These are phyloP conservation scores for Candolleomyces eurysporus DNA, from an alignment of 768 basidiomycete species.

Conservation along the genomic window DNA sequence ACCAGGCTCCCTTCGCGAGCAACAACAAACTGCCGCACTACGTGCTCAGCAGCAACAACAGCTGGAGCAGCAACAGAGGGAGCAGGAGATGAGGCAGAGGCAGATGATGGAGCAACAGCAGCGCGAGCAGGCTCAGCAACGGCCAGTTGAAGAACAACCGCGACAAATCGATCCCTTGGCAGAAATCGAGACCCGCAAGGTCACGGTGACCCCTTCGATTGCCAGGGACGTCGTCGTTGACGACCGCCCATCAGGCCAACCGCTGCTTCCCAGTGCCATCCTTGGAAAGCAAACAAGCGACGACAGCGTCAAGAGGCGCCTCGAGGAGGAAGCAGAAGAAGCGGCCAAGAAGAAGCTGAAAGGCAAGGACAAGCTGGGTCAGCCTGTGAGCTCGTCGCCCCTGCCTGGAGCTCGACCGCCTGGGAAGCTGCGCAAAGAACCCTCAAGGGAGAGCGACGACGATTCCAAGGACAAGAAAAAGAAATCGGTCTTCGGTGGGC, in stretches of 20 bases:
- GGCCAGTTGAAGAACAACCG: conserved; percentile 12
- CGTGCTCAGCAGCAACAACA: conserved; percentile 25
- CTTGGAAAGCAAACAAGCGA: conserved; percentile 26
- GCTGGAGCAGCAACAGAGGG: conserved; percentile 29
- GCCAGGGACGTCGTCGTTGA: conserved; percentile 50
- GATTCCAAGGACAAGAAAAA: conserved; percentile 56
- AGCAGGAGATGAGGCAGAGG: conserved; percentile 27
- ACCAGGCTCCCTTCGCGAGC: conserved; percentile 29
- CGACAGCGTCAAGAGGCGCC: conserved; percentile 44
- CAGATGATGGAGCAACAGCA: conserved; percentile 32
- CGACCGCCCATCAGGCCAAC: conserved; percentile 23
- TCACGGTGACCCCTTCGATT: conserved; percentile 77
- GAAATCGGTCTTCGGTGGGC: conserved; percentile 67
- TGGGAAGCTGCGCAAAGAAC: conserved; percentile 48
- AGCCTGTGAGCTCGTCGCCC: conserved; percentile 42
- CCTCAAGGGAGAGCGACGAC: conserved; percentile 25
- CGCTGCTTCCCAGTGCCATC: conserved; percentile 29
- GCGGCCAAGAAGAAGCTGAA: conserved; percentile 46
- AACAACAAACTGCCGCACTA: conserved; percentile 28
- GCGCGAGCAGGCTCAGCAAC: conserved; percentile 10
- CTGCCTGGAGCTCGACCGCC: conserved; percentile 23
- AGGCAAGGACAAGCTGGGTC: conserved; percentile 49
- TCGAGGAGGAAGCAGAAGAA: conserved; percentile 42
- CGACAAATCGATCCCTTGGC: conserved; percentile 61
- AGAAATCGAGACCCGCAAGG: conserved; percentile 68